These are phyloP conservation scores for Ananas comosus DNA, from an alignment of 176 grass and related monocot species.

Conservation along the genomic window DNA sequence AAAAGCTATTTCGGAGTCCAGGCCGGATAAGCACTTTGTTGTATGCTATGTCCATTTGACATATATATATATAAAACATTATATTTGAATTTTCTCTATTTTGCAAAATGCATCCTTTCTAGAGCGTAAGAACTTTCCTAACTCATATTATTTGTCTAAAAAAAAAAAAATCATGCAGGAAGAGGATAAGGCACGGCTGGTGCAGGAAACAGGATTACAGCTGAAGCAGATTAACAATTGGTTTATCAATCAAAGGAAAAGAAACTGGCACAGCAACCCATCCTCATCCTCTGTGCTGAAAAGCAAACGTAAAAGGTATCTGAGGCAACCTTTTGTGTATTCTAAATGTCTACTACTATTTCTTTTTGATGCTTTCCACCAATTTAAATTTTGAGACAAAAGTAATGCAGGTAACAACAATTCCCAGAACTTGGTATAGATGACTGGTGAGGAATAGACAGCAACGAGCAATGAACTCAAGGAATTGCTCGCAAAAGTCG, in stretches of 20 bases:
- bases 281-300: constrained; percentile 49
- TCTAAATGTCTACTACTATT: neutral
- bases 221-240: constrained; percentile 70
- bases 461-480: neutral
- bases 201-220: constrained; percentile 62
- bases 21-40: no score
- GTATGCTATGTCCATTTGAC: neutral
- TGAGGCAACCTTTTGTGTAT: neutral
- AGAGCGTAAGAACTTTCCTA: neutral
- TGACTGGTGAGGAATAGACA: neutral
- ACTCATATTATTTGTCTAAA: neutral
- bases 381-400: constrained; percentile 5
- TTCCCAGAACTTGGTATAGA: neutral
- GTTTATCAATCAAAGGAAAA: constrained; percentile 77
- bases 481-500: neutral
- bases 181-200: constrained; percentile 65
- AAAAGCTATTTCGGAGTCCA: no score
- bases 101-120: neutral
- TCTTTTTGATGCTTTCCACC: neutral
- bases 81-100: neutral
- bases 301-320: constrained; percentile 65
- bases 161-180: constrained; percentile 25
- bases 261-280: constrained; percentile 68
- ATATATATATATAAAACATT: neutral
- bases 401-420: neutral